Evolutionary conservation across 1,139 yeast genomes (phyloP), one percentile per base, ranked within the genome.

Genomic region (Debaryomyces singareniensis): DNA sequence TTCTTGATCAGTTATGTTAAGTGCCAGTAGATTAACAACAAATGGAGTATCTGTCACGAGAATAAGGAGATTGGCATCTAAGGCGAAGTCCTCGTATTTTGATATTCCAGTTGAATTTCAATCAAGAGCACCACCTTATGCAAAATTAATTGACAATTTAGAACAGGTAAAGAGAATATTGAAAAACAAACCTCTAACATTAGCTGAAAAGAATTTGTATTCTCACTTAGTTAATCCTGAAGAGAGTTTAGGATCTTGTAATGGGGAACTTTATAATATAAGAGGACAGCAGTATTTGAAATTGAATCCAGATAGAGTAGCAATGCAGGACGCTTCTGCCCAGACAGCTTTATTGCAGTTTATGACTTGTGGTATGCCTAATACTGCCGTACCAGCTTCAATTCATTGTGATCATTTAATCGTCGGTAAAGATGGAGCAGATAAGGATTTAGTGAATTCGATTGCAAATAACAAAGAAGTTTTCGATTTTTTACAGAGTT

Each of bases 311-410:
- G 98, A 91, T 55, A 74, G 98, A 49, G 98, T 91, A 13, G 98
- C 98, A 15, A 89, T 89, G 96, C 98, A 91, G 65, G 98, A 91
- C 63, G 98, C 98, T 1, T 83, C 95, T 15, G 98, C 98, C 2
- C 98, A 91, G 61, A 91, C 89, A 84, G 98, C 98, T 2, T 66
- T 91, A 40, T 65, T 91, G 41, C 98, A 91, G 61, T 91, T 91
- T 59, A 89, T 91, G 94, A 86, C 97, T 18, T 84, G 96, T 47
- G 96, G 96, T 13, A 76, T 89, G 77, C 53, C 75, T 28, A 65
- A 77, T 20, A 85, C 96, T 5, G 82, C 83, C 0, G 96, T 89
- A 2, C 98, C 98, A 3, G 96, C 83, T 6, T 83, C 96, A 3
- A 86, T 91, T 43, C 98, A 91, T 56, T 91, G 98, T 63, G 98